Evolutionary conservation across 495 filamentous ascomycete genomes (phyloP).

Genomic region (Cudoniella acicularis): DNA sequence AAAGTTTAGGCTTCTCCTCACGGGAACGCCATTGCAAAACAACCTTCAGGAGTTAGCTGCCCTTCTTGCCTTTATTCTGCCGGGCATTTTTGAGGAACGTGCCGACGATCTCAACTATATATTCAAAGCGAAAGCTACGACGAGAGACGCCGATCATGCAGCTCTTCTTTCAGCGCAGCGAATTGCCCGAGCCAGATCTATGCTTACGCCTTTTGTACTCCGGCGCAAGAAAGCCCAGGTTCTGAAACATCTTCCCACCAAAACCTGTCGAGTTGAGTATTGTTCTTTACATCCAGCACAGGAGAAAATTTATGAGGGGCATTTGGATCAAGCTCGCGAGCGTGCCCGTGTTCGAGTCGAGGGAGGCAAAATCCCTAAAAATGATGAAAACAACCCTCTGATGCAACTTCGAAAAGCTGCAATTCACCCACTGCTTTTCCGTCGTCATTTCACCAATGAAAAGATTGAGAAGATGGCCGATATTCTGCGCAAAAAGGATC

Average conservation of each 20-base stretch:
- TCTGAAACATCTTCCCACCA: conserved; percentile 80
- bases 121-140: conserved; percentile 88
- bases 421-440: conserved; percentile 86
- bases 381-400: conserved; percentile 66
- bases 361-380: conserved; percentile 28
- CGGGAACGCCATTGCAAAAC: conserved; percentile 93
- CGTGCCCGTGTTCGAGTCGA: conserved; percentile 30
- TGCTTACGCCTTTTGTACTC: conserved; percentile 92
- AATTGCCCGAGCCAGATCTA: conserved; percentile 79
- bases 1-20: conserved; percentile 77
- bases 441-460: conserved; percentile 70
- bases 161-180: conserved; percentile 80
- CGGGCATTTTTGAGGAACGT: conserved; percentile 69
- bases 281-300: conserved; percentile 73
- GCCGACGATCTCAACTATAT: conserved; percentile 73
- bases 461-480: conserved; percentile 75
- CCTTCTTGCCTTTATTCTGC: conserved; percentile 87
- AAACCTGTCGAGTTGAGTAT: conserved; percentile 70
- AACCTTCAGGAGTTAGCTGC: conserved; percentile 89
- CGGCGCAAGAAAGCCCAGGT: conserved; percentile 94
- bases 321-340: conserved; percentile 34
- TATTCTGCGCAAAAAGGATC: conserved; percentile 62
- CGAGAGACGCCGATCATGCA: conserved; percentile 65
- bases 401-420: conserved; percentile 91
- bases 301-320: conserved; percentile 63